Evolutionary conservation across 1,139 yeast genomes (phyloP).

Genomic region (Magnusiomyces sp.): DNA sequence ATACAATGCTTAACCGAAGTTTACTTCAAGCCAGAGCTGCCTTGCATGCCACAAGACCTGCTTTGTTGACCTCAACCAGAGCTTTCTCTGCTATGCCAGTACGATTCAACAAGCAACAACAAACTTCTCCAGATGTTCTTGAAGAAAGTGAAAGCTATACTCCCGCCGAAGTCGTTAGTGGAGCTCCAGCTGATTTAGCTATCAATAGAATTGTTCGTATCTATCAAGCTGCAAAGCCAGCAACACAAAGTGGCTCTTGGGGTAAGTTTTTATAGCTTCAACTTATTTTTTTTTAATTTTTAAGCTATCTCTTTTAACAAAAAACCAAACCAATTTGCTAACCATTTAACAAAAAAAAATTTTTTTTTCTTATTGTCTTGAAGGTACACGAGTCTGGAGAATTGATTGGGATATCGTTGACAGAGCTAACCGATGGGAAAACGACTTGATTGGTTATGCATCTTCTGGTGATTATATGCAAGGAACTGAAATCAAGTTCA

Average conservation of each 20-base stretch:
- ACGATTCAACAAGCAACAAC: slow-evolving; percentile 1
- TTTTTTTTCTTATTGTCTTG: not conserved
- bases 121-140: slow-evolving; percentile 4
- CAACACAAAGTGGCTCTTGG: slow-evolving; percentile 63
- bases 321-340: not conserved
- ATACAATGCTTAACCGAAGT: not conserved
- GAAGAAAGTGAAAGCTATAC: slow-evolving; percentile 15
- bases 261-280: slow-evolving; percentile 18
- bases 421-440: slow-evolving; percentile 81
- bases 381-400: slow-evolving; percentile 49
- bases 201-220: slow-evolving; percentile 67
- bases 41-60: no score
- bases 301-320: not conserved
- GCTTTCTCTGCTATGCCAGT: not conserved
- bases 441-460: slow-evolving; percentile 82
- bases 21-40: not conserved
- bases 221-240: slow-evolving; percentile 68
- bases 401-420: slow-evolving; percentile 79
- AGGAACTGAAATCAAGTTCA: slow-evolving; percentile 50
- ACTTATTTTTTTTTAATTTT: not conserved
- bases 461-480: slow-evolving; percentile 70
- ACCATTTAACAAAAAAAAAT: not conserved
- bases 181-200: slow-evolving; percentile 66
- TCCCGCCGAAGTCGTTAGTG: slow-evolving; percentile 58
- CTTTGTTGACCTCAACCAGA: not conserved